Percentiles rank a stretch among this genome's conserved stretches.
These are phyloP conservation scores for Melastoma malabathricum DNA, from an alignment of 345 rosid genomes.

Conservation along the genomic window DNA sequence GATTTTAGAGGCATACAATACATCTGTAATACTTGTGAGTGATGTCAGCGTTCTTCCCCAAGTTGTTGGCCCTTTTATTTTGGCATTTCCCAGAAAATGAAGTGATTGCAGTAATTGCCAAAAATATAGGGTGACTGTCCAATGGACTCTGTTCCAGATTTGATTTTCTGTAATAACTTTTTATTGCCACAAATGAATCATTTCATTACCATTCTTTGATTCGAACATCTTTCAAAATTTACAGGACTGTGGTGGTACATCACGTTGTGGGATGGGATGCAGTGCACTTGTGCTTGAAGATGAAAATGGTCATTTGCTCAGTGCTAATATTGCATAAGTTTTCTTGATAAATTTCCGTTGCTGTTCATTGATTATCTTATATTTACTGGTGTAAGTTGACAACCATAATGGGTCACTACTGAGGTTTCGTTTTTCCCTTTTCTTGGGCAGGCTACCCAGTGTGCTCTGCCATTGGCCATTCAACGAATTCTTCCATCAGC, in stretches of 20 bases:
- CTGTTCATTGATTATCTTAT: neutral
- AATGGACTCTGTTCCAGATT: no score
- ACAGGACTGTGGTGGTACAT: conserved; percentile 77
- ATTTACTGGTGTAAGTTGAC: neutral
- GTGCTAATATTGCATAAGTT: neutral
- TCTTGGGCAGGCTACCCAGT: conserved; percentile 62
- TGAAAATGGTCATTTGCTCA: conserved; percentile 33
- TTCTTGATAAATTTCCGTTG: neutral
- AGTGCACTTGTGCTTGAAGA: conserved; percentile 58
- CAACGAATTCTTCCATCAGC: conserved; percentile 29
- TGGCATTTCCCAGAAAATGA: no score
- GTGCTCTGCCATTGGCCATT: conserved; percentile 56
- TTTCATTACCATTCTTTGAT: no score
- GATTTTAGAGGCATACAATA: no score
- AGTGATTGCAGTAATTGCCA: no score
- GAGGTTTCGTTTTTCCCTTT: no score
- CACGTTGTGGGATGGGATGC: conserved; percentile 69
- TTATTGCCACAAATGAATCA: no score
- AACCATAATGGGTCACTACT: neutral
- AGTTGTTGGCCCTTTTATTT: no score
- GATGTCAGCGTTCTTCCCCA: no score
- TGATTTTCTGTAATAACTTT: no score
- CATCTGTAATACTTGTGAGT: no score
- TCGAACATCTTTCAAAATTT: neutral
- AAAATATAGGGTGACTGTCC: no score